Base-by-base conservation (phyloP, 1,284 basidiomycete species). In the Anthracocystis setariae region DNA sequence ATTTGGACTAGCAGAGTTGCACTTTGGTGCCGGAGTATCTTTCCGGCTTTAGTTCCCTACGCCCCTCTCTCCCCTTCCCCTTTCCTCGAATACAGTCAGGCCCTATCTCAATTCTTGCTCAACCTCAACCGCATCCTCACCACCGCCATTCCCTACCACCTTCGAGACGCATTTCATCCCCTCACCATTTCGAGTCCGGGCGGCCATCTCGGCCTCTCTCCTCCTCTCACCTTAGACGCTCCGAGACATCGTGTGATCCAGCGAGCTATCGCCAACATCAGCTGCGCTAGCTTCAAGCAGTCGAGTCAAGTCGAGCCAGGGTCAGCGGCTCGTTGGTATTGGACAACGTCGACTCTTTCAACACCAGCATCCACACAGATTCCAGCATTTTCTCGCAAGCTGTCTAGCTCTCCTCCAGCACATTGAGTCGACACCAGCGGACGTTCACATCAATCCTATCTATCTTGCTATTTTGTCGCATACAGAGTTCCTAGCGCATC, bases 51-150 rank as follows among this genome's bases (percentile, higher is more conserved):
- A 2, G 9, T n/a, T 45, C 15, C 27, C 24, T 45, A 13, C 43
- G 21, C 45, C 45, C n/a, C 8, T 18, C 29, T 46, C n/a, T n/a
- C 8, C 27, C 21, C 18, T 23, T 33, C 43, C 25, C 43, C 43
- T 46, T 18, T 23, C 27, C 44, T 27, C 23, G 25, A 43, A 43
- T 23, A 8, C 18, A 9, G 10, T 8, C 40, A 24, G 20, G 17
- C 40, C 8, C 18, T 12, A 23, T 20, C 20, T 42, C 21, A 5
- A 23, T 13, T 20, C 25, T 13, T 45, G 8, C 20, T 32, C 45
- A 18, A 32, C 27, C 45, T 46, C 45, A 44, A 27, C 24, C 42
- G 15, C 24, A 42, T 21, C 5, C 39, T 42, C 39, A 8, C 39
- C n/a, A 23, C 20, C 17, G 8, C 5, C 35, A 37, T 5, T 42